These are phyloP conservation scores for Lecanicillium sp. DNA, from an alignment of 2,329 filamentous ascomycete genomes.

Conservation along the genomic window DNA sequence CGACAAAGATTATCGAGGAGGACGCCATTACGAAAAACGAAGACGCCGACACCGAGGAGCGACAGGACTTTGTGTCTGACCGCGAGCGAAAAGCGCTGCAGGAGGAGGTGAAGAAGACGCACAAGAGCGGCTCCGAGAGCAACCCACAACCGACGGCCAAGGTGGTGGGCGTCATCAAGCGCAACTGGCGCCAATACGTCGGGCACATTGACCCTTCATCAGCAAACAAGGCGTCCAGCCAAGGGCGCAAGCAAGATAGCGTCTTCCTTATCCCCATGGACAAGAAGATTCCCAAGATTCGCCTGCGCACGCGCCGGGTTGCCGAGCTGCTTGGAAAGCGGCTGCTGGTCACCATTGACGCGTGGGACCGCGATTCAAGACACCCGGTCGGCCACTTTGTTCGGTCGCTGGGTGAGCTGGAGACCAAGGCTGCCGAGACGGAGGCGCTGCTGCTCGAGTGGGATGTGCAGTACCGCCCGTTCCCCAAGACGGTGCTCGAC, in stretches of 20 bases:
- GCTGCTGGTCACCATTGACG: conserved; percentile 86
- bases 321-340: conserved; percentile 84
- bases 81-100: conserved; percentile 80
- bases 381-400: conserved; percentile 93
- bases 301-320: conserved; percentile 84
- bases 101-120: conserved; percentile 82
- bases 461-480: conserved; percentile 95
- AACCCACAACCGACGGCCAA: conserved; percentile 82
- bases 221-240: conserved; percentile 62
- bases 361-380: conserved; percentile 88
- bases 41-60: conserved; percentile 78
- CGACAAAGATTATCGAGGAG: conserved; percentile 92
- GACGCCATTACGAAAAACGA: conserved; percentile 88
- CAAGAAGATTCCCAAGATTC: conserved; percentile 93
- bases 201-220: conserved; percentile 89
- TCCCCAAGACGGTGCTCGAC: conserved; percentile 90
- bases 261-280: conserved; percentile 98
- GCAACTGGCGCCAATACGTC: conserved; percentile 97
- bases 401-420: conserved; percentile 82
- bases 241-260: conserved; percentile 79
- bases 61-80: conserved; percentile 73
- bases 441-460: conserved; percentile 91
- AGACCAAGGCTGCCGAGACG: conserved; percentile 96
- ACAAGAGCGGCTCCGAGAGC: conserved; percentile 68
- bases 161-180: conserved; percentile 86